Base-by-base conservation (phyloP, 768 basidiomycete species). In the Leccinum aurantiacum region DNA sequence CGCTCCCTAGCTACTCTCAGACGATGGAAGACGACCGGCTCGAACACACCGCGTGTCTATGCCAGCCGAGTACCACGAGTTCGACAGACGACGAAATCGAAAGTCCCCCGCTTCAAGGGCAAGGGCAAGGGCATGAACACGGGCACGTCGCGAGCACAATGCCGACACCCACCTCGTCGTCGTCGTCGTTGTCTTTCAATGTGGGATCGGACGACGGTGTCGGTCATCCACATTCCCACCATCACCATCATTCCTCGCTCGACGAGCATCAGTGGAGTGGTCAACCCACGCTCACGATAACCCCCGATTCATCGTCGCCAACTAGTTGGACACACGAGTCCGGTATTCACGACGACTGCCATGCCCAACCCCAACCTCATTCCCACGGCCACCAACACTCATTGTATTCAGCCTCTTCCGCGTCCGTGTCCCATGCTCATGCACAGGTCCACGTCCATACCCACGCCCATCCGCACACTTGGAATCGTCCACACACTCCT, bases 1-100 rank as follows among this genome's bases (percentile, higher is more conserved):
- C 84, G 0, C 85, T 96, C 3, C 94, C 95, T 0, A 82, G 82
- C 10, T 96, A 96, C 71, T 79, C 84, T 3, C 78, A 80, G 60
- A 69, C 63, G 50, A 67, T 65, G 22, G 68, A 68, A 27, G 65
- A 60, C 27, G 25, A 48, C n/a, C 53, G 15, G 6, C 33, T 47
- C 29, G 14, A 47, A 41, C 46, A 38, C 1, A 13, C n/a, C 3
- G 73, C 61, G 22, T 86, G 84, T 60, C 83, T 83, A 4, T 87
- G 85, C 62, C 74, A 62, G 7, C 35, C 48, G 14, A 44, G 33
- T 33, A 11, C 5, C 22, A 6, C 27, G 46, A 41, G 19, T 3
- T 7, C 17, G 3, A 14, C 19, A 2, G 61, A 55, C 7, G 17
- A 41, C 41, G 41, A n/a, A 41, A n/a, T n/a, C n/a, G n/a, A 41